Conservation (phyloP, 768 basidiomycete species). For the Lactifluus volemus region DNA sequence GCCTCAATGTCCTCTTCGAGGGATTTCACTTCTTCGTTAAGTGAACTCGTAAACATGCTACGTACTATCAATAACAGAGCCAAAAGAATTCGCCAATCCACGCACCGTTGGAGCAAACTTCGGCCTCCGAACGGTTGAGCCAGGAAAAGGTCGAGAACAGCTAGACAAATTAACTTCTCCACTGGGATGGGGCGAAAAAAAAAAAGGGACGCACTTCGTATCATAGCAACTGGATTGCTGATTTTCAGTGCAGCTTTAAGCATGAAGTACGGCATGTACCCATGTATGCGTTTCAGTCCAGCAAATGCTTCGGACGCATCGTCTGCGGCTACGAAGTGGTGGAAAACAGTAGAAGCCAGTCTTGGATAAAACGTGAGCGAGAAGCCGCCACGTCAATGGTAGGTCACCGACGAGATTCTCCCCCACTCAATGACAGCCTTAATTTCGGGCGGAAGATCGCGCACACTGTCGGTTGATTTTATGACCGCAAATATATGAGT, state of each 20-base stretch:
- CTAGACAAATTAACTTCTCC: slow-evolving; percentile 23
- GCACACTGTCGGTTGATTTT: slow-evolving; percentile 67
- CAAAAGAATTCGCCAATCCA: not conserved
- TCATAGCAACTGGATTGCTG: slow-evolving; percentile 95
- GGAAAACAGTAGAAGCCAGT: slow-evolving; percentile 93
- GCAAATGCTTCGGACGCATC: slow-evolving; percentile 84
- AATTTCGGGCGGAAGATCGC: slow-evolving; percentile 75
- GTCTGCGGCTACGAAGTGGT: slow-evolving; percentile 89
- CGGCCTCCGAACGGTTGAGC: slow-evolving; percentile 95
- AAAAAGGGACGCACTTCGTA: slow-evolving; percentile 52
- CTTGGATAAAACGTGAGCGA: slow-evolving; percentile 32
- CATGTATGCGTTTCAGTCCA: slow-evolving; percentile 85
- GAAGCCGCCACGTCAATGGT: not conserved
- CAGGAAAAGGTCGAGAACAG: slow-evolving; percentile 86
- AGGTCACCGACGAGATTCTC: slow-evolving; percentile 74
- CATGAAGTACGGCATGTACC: slow-evolving; percentile 96
- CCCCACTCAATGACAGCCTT: slow-evolving; percentile 94
- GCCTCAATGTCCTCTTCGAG: slow-evolving; percentile 82
- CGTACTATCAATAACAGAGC: not conserved
- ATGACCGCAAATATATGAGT: slow-evolving; percentile 84
- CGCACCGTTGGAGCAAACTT: slow-evolving; percentile 81
- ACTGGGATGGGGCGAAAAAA: not conserved
- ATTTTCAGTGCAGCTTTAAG: slow-evolving; percentile 86
- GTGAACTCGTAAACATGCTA: slow-evolving; percentile 92
- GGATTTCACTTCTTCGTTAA: slow-evolving; percentile 80